Evolutionary conservation across 140 eudicot species (phyloP).

Genomic region (Flaveria floridana): DNA sequence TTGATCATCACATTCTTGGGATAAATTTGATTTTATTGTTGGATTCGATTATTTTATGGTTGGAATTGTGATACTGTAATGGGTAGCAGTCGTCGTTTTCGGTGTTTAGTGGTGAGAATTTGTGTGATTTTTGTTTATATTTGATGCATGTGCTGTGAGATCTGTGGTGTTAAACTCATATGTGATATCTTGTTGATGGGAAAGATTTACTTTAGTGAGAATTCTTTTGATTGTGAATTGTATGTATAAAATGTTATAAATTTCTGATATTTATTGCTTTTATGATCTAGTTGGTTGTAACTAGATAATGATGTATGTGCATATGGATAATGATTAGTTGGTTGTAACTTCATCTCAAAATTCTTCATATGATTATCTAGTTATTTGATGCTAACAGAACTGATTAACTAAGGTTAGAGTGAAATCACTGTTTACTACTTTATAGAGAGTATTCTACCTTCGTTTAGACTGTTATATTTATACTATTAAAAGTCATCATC

Average conservation of each 20-base stretch:
- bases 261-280: not conserved
- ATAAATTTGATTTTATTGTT: not conserved
- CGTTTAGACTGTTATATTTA: not conserved
- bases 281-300: not conserved
- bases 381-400: not conserved
- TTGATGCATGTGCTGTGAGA: constrained; percentile 17
- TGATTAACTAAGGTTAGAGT: constrained; percentile 3
- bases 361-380: constrained; percentile 1
- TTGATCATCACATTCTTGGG: constrained; percentile 6
- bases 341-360: not conserved
- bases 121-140: not conserved
- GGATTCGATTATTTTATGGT: not conserved
- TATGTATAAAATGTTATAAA: constrained; percentile 13
- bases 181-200: not conserved
- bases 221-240: not conserved
- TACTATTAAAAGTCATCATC: not conserved
- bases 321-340: not conserved
- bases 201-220: not conserved
- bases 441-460: not conserved
- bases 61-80: constrained; percentile 12
- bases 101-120: constrained; percentile 43
- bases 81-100: constrained; percentile 31
- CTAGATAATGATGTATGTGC: not conserved
- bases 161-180: constrained; percentile 15
- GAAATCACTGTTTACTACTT: not conserved